Evolutionary conservation across 768 basidiomycete genomes (phyloP).

Genomic region (Collybia sordida): DNA sequence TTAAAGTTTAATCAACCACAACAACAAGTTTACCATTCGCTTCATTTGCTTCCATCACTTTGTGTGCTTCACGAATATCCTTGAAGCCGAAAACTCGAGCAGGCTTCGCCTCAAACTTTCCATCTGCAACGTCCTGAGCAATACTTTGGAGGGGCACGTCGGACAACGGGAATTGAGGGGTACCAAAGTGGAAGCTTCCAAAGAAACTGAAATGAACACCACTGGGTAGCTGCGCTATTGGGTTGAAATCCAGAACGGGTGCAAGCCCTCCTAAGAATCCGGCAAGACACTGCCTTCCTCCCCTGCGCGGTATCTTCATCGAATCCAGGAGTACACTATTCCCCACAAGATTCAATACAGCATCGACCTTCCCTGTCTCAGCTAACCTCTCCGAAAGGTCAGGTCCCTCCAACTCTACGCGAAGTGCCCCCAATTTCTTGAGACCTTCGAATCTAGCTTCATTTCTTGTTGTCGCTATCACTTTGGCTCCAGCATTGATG

Average conservation of each 20-base stretch:
- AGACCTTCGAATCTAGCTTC: constrained; percentile 9
- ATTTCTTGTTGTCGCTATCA: constrained; percentile 16
- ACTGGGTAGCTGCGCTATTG: constrained; percentile 18
- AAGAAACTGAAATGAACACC: constrained; percentile 22
- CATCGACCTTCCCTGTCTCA: constrained; percentile 13
- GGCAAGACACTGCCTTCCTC: constrained; percentile 15
- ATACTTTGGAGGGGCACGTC: constrained; percentile 17
- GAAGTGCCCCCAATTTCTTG: constrained; percentile 10
- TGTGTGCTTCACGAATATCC: constrained; percentile 17
- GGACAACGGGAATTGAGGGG: constrained; percentile 15
- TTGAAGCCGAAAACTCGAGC: constrained; percentile 13
- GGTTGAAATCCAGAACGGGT: constrained; percentile 16
- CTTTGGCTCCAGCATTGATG: constrained; percentile 12
- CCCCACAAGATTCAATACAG: constrained; percentile 19
- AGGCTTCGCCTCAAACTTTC: constrained; percentile 14
- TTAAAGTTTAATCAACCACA: constrained; percentile 1
- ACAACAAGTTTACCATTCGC: constrained; percentile 20
- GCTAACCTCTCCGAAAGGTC: constrained; percentile 6
- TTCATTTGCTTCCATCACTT: constrained; percentile 14
- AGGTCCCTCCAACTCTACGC: constrained; percentile 6
- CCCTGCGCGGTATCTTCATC: constrained; percentile 10
- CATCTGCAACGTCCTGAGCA: constrained; percentile 7
- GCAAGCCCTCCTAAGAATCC: constrained; percentile 20
- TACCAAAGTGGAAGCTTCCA: constrained; percentile 19
- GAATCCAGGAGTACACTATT: constrained; percentile 17